phyloP scores from a whole-genome alignment of 108 stramenopile genomes.

The Fragilaria radians region DNA sequence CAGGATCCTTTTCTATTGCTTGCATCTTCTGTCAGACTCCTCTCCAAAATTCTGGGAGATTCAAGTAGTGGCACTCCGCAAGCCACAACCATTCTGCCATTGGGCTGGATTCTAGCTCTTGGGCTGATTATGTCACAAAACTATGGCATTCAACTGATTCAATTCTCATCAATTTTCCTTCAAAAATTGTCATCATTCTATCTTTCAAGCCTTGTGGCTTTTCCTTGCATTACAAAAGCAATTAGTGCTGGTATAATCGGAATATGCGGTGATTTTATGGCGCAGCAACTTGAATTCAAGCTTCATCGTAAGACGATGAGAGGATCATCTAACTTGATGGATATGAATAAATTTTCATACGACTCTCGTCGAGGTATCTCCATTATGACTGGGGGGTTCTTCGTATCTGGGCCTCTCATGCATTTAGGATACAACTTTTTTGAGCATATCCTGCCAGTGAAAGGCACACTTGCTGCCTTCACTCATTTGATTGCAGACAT shows the following conservation, averaged over 20 bases:
- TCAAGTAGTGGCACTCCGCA: neutral
- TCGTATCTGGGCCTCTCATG: slow-evolving; percentile 64
- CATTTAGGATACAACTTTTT: slow-evolving; percentile 60
- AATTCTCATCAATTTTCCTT: neutral
- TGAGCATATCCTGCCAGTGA: slow-evolving; percentile 47
- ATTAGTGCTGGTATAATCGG: slow-evolving; percentile 49
- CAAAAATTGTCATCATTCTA: slow-evolving; percentile 24
- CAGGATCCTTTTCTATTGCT: neutral
- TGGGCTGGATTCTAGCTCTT: neutral
- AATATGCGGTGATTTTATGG: slow-evolving; percentile 40
- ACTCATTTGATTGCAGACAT: slow-evolving; percentile 52
- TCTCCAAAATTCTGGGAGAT: neutral
- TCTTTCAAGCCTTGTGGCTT: slow-evolving; percentile 20
- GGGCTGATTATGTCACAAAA: neutral
- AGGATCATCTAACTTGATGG: neutral
- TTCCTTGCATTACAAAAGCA: slow-evolving; percentile 53
- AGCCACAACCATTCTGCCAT: neutral
- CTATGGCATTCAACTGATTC: neutral
- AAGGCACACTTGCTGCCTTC: slow-evolving; percentile 27
- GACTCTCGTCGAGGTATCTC: slow-evolving; percentile 47
- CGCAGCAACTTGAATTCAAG: slow-evolving; percentile 41
- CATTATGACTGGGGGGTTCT: slow-evolving; percentile 38
- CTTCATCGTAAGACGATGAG: neutral
- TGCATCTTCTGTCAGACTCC: too few species aligned
- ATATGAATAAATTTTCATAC: slow-evolving; percentile 17